Percentiles rank a stretch among this genome's conserved stretches.
Conservation (phyloP, 1,139 yeast genomes). For the Yamadazyma epiphylla region DNA sequence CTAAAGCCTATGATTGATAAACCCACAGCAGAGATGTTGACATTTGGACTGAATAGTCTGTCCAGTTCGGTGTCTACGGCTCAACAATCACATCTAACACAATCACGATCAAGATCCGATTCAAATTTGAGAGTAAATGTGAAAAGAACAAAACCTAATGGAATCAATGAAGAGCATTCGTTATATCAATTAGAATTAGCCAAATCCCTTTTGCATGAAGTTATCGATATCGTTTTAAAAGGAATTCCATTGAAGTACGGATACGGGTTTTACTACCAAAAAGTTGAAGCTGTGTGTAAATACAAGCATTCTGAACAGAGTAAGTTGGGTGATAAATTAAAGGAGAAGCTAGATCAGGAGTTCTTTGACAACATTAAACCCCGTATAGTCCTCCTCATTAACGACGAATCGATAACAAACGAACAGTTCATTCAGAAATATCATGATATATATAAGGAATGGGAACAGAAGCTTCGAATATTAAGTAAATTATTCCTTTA, state of each 20-base stretch:
- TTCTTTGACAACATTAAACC: conserved; percentile 11
- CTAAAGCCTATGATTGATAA: conserved; percentile 6
- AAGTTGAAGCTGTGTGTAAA: conserved; percentile 32
- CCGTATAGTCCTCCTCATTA: conserved; percentile 1
- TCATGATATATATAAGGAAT: conserved; percentile 17
- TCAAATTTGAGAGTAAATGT: conserved; percentile 4
- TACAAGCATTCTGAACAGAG: conserved; percentile 31
- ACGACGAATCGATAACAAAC: conserved; percentile 1
- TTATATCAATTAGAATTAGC: conserved; percentile 10
- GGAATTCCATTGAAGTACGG: conserved; percentile 17
- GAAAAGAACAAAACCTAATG: conserved; percentile 12
- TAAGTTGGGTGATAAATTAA: conserved; percentile 19
- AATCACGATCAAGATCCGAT: conserved; percentile 7
- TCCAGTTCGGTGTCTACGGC: conserved; percentile 4
- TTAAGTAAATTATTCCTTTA: conserved; percentile 31
- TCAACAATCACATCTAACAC: conserved; percentile 5
- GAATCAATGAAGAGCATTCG: conserved; percentile 4
- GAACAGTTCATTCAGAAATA: conserved; percentile 10
- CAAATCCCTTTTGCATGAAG: conserved; percentile 10
- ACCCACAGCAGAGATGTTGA: conserved; percentile 11
- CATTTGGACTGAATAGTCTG: conserved; percentile 9
- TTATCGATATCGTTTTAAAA: conserved; percentile 19
- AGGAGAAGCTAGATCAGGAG: conserved; percentile 16
- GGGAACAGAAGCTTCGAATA: conserved; percentile 22
- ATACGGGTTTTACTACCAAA: conserved; percentile 23